Percentiles rank a stretch among this genome's conserved stretches.
phyloP scores from a whole-genome alignment of 2,329 filamentous ascomycete species.

The Dactylonectria estremocensis region DNA sequence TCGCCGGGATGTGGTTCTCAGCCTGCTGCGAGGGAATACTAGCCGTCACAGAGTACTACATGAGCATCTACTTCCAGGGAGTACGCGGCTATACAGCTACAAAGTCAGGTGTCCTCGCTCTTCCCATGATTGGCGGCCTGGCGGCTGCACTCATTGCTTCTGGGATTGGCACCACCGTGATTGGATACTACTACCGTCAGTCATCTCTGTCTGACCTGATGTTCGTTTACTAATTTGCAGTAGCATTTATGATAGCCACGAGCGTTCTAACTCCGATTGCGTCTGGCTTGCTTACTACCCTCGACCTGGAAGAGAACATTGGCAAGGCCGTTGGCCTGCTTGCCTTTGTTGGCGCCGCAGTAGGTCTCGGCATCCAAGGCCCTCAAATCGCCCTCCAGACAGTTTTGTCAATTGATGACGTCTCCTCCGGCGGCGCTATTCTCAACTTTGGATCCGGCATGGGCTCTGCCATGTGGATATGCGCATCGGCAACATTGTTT shows the following conservation, averaged over 20 bases:
- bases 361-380: conserved; percentile 43
- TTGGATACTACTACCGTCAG: conserved; percentile 47
- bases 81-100: conserved; percentile 41
- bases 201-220: rapidly evolving
- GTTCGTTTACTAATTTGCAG: not conserved
- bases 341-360: conserved; percentile 39
- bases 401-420: conserved; percentile 37
- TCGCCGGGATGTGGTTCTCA: conserved; percentile 43
- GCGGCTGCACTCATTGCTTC: conserved; percentile 37
- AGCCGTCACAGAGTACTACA: conserved; percentile 45
- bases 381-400: conserved; percentile 40
- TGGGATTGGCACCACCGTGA: conserved; percentile 39
- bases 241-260: conserved; percentile 45
- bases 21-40: conserved; percentile 43
- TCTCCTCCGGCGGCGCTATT: conserved; percentile 44
- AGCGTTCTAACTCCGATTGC: conserved; percentile 40
- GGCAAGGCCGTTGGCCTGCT: conserved; percentile 39
- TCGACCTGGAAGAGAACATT: conserved; percentile 40
- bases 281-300: conserved; percentile 42
- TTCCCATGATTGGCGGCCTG: conserved; percentile 43
- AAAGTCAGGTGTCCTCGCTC: conserved; percentile 37
- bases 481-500: conserved; percentile 45
- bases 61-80: conserved; percentile 47
- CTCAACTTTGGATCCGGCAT: conserved; percentile 43
- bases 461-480: conserved; percentile 45